Evolutionary conservation across 129 eudicot species (phyloP), one percentile per base, ranked within the genome.

Genomic region (Tagetes erecta): DNA sequence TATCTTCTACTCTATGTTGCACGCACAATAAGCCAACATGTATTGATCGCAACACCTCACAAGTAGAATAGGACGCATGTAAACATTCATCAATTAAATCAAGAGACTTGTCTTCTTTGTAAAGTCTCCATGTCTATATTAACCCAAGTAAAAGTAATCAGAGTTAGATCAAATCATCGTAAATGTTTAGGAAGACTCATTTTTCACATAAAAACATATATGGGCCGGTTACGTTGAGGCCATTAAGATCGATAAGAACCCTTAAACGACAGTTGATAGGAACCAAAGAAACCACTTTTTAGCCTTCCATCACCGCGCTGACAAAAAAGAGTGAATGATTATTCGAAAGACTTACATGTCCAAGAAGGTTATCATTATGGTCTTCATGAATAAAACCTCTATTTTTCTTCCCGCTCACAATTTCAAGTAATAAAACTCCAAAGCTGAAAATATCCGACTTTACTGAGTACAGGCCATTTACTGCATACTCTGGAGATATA

Each of bases 401-500:
- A 79, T 71, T 80, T 64, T 51, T 84, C 74, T 74, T 80, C 13
- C 88, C 67, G 59, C 84, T 77, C 14, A 75, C 14, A 37, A 80
- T 80, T 30, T 75, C 80, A 40, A 80, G 80, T 27, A 80, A 11
- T 39, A 80, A 74, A 12, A 80, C 80, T 49, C 88, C 83, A 55
- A 77, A 84, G 72, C 85, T 57, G 13, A 77, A 84, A 10, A 81
- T 81, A 74, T 84, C 88, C 3, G 76, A 73, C 62, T 84, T 84
- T 40, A 67, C 63, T 30, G 88, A 84, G 44, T 74, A 60, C 0
- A 8, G 3, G 7, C 86, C 88, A 4, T 71, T 76, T 44, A 82
- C 11, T 40, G 79, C 64, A 67, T 84, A 84, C 77, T 84, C 83
- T 40, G 86, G 88, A 1, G 88, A 76, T 86, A 84, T 84, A 56